Percentiles rank a stretch among this genome's conserved stretches.
These are phyloP conservation scores for Rickenella mellea DNA, from an alignment of 768 basidiomycete genomes.

Conservation along the genomic window DNA sequence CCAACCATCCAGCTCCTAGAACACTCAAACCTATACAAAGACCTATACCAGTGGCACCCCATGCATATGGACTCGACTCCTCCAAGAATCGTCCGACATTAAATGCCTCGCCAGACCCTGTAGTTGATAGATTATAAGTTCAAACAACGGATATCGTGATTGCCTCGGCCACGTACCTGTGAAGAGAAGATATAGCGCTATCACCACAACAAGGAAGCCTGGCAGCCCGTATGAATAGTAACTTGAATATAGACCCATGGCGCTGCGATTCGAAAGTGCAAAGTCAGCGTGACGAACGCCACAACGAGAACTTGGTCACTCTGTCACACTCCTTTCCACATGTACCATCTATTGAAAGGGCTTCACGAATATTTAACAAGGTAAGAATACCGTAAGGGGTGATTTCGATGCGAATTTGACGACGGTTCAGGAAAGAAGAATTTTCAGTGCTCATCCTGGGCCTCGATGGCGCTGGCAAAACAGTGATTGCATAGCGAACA, in stretches of 20 bases:
- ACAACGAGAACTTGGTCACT: not conserved
- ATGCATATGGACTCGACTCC: constrained; percentile 88
- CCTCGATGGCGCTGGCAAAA: constrained; percentile 88
- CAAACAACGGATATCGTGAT: constrained; percentile 1
- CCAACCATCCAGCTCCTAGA: constrained; percentile 91
- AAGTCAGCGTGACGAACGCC: constrained; percentile 1
- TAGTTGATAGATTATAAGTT: constrained; percentile 2
- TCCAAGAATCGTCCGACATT: constrained; percentile 91
- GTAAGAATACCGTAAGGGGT: constrained; percentile 22
- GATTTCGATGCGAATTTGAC: constrained; percentile 1
- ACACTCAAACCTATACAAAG: constrained; percentile 91
- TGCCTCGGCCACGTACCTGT: constrained; percentile 48
- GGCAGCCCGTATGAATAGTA: constrained; percentile 69
- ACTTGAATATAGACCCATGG: constrained; percentile 22
- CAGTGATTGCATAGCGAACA: constrained; percentile 32
- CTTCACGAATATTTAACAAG: constrained; percentile 85
- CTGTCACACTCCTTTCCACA: constrained; percentile 18
- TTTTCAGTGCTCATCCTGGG: constrained; percentile 95
- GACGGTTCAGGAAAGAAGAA: constrained; percentile 60
- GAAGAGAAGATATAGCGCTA: constrained; percentile 83
- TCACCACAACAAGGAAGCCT: constrained; percentile 47
- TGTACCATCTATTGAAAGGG: constrained; percentile 94
- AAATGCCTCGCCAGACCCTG: constrained; percentile 86
- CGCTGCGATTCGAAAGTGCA: not conserved
- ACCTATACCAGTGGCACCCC: constrained; percentile 86